Conservation (phyloP, 768 basidiomycete species). For the Tylopilus cervinicoccineus region DNA sequence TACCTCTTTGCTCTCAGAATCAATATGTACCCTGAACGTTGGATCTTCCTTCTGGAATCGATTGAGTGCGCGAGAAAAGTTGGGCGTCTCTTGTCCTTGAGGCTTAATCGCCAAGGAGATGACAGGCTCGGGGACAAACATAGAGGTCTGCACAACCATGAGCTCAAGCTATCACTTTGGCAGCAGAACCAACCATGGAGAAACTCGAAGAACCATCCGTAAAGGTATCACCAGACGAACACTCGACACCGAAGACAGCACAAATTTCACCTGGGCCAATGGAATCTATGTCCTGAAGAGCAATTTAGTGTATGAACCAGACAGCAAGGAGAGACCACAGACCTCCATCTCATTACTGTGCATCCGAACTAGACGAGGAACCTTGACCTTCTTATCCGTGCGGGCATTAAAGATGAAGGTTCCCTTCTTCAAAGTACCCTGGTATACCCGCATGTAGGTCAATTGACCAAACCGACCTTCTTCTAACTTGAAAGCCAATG, state of each 20-base stretch:
- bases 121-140: constrained; percentile 98
- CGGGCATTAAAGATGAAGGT: constrained; percentile 86
- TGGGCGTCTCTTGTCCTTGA: constrained; percentile 87
- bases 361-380: constrained; percentile 94
- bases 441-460: constrained; percentile 98
- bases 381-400: constrained; percentile 96
- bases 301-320: background rate
- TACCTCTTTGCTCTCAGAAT: constrained; percentile 91
- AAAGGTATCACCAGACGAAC: constrained; percentile 96
- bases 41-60: constrained; percentile 99
- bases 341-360: constrained; percentile 99
- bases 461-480: constrained; percentile 96
- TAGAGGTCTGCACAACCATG: constrained; percentile 65
- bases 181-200: constrained; percentile 71
- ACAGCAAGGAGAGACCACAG: constrained; percentile 12
- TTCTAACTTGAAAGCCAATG: constrained; percentile 96
- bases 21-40: constrained; percentile 96
- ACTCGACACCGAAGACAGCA: constrained; percentile 98
- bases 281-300: constrained; percentile 74
- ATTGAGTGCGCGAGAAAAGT: constrained; percentile 94
- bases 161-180: background rate
- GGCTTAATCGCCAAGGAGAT: constrained; percentile 94
- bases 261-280: constrained; percentile 99
- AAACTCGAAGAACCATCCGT: constrained; percentile 87
- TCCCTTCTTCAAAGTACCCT: constrained; percentile 87